phyloP scores from a whole-genome alignment of 768 basidiomycete species.

The Russula lepida region DNA sequence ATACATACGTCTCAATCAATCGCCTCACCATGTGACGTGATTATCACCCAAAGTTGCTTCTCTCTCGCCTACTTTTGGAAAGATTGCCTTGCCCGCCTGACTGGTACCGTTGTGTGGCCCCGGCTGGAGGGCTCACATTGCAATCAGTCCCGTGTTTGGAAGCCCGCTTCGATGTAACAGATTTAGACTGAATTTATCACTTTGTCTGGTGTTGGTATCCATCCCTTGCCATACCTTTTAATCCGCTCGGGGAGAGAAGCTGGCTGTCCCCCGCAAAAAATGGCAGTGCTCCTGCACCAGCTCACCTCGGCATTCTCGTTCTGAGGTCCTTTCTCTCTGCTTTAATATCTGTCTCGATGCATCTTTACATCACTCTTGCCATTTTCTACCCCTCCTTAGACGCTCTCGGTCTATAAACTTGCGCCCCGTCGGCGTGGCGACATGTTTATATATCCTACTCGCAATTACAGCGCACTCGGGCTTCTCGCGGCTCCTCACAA shows the following conservation, averaged over 20 bases:
- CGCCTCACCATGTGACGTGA: slow-evolving; percentile 12
- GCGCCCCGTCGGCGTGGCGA: slow-evolving; percentile 5
- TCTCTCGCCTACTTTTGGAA: slow-evolving; percentile 12
- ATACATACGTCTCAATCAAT: slow-evolving; percentile 7
- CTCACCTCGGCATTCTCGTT: slow-evolving; percentile 8
- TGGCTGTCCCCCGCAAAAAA: slow-evolving; percentile 5
- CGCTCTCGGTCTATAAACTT: slow-evolving; percentile 6
- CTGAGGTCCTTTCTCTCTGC: neutral
- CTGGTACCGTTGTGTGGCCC: neutral
- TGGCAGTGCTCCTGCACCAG: slow-evolving; percentile 12
- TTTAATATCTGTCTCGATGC: slow-evolving; percentile 6
- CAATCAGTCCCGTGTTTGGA: neutral
- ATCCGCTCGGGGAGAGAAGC: slow-evolving; percentile 8
- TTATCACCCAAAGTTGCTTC: slow-evolving; percentile 1
- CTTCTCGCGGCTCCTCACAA: neutral
- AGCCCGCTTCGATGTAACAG: slow-evolving; percentile 12
- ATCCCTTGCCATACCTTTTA: neutral
- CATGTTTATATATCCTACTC: slow-evolving; percentile 16
- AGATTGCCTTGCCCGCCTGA: slow-evolving; percentile 8
- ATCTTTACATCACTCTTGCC: slow-evolving; percentile 3
- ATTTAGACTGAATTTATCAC: slow-evolving; percentile 3
- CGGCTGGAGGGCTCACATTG: slow-evolving; percentile 3
- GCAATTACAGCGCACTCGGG: neutral
- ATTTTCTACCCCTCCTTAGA: neutral
- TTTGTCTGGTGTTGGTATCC: slow-evolving; percentile 13